These are phyloP conservation scores for Cordyceps pruinosa DNA, from an alignment of 2,329 filamentous ascomycete genomes.

Conservation along the genomic window DNA sequence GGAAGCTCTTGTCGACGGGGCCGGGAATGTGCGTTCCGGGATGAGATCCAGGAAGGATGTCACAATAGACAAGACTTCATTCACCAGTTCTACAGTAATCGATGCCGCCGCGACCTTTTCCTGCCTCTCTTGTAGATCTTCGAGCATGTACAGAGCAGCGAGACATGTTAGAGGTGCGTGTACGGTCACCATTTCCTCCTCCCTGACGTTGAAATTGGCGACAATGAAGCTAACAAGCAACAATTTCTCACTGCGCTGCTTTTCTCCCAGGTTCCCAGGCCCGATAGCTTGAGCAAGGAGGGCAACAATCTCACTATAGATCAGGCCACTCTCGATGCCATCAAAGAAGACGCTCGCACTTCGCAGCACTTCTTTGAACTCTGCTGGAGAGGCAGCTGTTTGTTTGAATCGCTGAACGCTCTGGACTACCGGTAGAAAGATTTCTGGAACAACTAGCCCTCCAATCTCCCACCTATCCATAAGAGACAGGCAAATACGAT, in stretches of 20 bases:
- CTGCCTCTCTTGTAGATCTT: slow-evolving; percentile 40
- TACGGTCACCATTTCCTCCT: slow-evolving; percentile 88
- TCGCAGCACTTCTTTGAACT: slow-evolving; percentile 79
- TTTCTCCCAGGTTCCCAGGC: slow-evolving; percentile 33
- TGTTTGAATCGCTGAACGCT: slow-evolving; percentile 71
- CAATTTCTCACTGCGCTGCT: slow-evolving; percentile 55
- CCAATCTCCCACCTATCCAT: slow-evolving; percentile 99
- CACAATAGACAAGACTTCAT: slow-evolving; percentile 40
- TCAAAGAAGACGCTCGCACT: slow-evolving; percentile 97
- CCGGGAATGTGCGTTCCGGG: slow-evolving; percentile 55
- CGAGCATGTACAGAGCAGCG: slow-evolving; percentile 56
- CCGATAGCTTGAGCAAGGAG: slow-evolving; percentile 57
- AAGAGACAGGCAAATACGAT: slow-evolving; percentile 84
- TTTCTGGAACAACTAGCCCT: slow-evolving; percentile 75
- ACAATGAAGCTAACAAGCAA: slow-evolving; percentile 75
- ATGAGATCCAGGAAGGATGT: slow-evolving; percentile 55
- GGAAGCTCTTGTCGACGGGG: slow-evolving; percentile 17
- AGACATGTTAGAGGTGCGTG: slow-evolving; percentile 67
- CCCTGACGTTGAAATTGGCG: slow-evolving; percentile 81
- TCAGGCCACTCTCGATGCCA: slow-evolving; percentile 87
- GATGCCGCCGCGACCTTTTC: slow-evolving; percentile 25
- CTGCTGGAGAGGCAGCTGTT: slow-evolving; percentile 54
- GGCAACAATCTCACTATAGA: slow-evolving; percentile 75
- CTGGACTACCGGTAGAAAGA: slow-evolving; percentile 80
- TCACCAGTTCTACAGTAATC: slow-evolving; percentile 26